Evolutionary conservation across 2,329 filamentous ascomycete species (phyloP), one percentile per base, ranked within the genome.

Genomic region (Xylariales sp.): DNA sequence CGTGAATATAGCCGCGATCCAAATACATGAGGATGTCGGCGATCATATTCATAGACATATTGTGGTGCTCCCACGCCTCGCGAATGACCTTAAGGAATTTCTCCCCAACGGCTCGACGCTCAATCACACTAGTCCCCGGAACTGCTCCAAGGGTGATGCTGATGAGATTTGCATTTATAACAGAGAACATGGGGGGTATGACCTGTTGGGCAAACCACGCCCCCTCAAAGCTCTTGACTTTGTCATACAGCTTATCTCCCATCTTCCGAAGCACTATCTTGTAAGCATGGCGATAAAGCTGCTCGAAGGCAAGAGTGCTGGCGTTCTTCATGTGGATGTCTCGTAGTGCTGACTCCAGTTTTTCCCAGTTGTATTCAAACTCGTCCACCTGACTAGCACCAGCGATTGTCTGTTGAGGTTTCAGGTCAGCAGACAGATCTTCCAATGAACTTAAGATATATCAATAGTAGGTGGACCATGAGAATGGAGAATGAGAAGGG

Each of bases 11-110:
- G 19, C 90, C 83, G 34, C 89, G 84, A 57, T 98, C 91, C 72
- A 98, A 88, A 56, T 96, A 96, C 89, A 97, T 96, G 36, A 97
- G 72, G 21, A 97, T 88, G 60, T 97, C 93, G 4, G 90, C 89
- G 35, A 88, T 83, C 91, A 97, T 97, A 56, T 88, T 89, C 87
- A 95, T 95, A 30, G 86, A 90, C 40, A 86, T 78, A 56, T 90
- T 87, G 56, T 98, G 90, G 45, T 94, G 85, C 43, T 89, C 80
- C 88, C 90, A 98, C 3, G 83, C 80, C 41, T 81, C 73, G 50
- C 84, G 84, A 12, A 97, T 62, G 0, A 80, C 83, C 39, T 78
- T 78, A 41, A 98, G 63, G 47, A 97, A 94, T 54, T 76, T 82
- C 61, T 95, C 89, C 33, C 90, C 90, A 24, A 85, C 83, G 29